These are phyloP conservation scores for Actinomucor elegans DNA, from an alignment of 371 early-diverging fungal genomes.

Conservation along the genomic window DNA sequence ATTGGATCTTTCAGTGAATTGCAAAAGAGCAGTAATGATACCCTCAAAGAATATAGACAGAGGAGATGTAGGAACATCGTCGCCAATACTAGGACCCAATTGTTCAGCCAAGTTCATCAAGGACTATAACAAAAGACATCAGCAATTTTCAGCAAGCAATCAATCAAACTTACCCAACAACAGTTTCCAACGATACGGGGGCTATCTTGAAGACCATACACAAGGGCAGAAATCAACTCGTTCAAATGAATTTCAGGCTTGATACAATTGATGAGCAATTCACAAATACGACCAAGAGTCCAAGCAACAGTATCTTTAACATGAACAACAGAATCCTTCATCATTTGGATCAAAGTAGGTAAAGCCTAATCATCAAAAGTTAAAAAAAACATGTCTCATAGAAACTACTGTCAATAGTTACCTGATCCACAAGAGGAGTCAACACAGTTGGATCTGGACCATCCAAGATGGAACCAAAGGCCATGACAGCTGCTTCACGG, in stretches of 20 bases:
- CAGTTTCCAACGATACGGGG: conserved; percentile 91
- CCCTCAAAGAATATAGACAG: conserved; percentile 84
- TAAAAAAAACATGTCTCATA: not conserved
- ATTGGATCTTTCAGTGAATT: conserved; percentile 65
- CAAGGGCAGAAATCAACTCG: conserved; percentile 73
- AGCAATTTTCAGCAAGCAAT: not conserved
- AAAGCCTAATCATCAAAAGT: conserved; percentile 55
- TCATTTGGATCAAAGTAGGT: conserved; percentile 84
- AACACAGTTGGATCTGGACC: conserved; percentile 78
- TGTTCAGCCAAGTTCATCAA: conserved; percentile 88
- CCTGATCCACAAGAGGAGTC: conserved; percentile 74
- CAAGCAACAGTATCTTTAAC: conserved; percentile 97
- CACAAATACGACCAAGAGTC: conserved; percentile 93
- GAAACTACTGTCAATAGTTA: not conserved
- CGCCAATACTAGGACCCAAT: conserved; percentile 52
- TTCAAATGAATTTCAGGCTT: conserved; percentile 74
- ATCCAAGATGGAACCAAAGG: conserved; percentile 96
- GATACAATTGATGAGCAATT: conserved; percentile 70
- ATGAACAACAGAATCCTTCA: conserved; percentile 80
- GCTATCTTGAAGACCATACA: conserved; percentile 79
- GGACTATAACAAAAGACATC: conserved; percentile 53
- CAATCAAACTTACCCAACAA: conserved; percentile 62
- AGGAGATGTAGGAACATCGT: conserved; percentile 58
- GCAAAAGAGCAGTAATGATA: conserved; percentile 73
- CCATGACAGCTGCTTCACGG: conserved; percentile 97